Evolutionary conservation across 768 basidiomycete species (phyloP).

Genomic region (Hysterangium stoloniferum): DNA sequence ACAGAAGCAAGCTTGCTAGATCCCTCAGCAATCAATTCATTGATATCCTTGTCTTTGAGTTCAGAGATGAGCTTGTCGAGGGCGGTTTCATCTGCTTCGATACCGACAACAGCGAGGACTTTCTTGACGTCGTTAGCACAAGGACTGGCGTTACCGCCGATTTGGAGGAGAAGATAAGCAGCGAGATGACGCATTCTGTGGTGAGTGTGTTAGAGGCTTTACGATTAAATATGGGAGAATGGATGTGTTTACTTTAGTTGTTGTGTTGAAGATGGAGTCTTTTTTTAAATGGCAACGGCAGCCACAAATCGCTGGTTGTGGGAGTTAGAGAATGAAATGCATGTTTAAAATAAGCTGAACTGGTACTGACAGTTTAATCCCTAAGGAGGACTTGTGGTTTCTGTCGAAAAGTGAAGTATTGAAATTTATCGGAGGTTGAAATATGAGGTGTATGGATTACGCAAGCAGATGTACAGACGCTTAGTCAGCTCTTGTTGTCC

Average conservation of each 20-base stretch:
- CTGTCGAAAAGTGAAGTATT: conserved; percentile 35
- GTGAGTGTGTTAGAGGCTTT: neutral
- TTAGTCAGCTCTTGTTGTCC: conserved; percentile 4
- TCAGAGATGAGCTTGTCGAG: conserved; percentile 80
- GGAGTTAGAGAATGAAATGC: neutral
- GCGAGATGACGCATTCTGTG: conserved; percentile 76
- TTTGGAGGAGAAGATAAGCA: conserved; percentile 94
- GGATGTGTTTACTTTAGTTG: conserved; percentile 28
- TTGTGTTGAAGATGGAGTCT: conserved; percentile 23
- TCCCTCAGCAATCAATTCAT: conserved; percentile 89
- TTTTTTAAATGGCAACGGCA: conserved; percentile 44
- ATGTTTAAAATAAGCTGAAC: conserved; percentile 23
- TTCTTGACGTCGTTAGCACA: conserved; percentile 82
- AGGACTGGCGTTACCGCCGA: conserved; percentile 86
- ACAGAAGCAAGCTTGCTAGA: conserved; percentile 92
- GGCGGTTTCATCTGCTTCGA: conserved; percentile 79
- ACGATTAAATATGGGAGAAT: neutral
- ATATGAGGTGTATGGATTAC: neutral
- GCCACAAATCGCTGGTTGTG: conserved; percentile 84
- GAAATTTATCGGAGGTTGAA: conserved; percentile 1
- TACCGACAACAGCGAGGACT: conserved; percentile 77
- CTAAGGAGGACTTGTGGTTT: conserved; percentile 90
- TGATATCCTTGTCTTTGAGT: conserved; percentile 84
- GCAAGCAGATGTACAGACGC: conserved; percentile 13
- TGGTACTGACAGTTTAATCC: conserved; percentile 69